Conservation (phyloP, 139 green algal genomes). For the Chlorella sorokiniana region DNA sequence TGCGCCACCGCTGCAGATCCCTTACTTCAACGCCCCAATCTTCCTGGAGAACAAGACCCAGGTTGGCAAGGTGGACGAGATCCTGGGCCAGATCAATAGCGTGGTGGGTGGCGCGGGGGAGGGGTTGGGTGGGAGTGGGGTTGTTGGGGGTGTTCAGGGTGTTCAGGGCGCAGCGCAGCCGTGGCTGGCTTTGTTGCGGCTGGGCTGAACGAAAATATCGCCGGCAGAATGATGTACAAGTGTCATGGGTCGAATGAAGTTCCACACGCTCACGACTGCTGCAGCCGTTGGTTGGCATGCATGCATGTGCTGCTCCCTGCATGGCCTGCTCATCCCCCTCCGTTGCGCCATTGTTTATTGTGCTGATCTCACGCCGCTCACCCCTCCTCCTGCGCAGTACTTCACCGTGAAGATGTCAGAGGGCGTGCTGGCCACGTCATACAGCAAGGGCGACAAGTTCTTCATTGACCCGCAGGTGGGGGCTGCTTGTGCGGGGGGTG, state of each 20-base stretch:
- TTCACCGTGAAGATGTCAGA: constrained; percentile 98
- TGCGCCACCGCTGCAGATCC: constrained; percentile 67
- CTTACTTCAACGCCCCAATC: constrained; percentile 99
- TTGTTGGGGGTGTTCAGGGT: not conserved
- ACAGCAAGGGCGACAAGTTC: constrained; percentile 94
- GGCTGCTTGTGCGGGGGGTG: not conserved
- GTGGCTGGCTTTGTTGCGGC: no score
- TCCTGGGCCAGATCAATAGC: constrained; percentile 94
- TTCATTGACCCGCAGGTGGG: constrained; percentile 87
- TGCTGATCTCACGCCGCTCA: no score
- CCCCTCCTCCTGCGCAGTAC: constrained; percentile 4
- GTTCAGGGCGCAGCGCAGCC: no score
- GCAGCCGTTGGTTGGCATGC: no score
- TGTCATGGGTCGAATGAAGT: no score
- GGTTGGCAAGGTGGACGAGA: constrained; percentile 98
- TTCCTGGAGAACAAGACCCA: constrained; percentile 98
- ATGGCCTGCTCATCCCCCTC: no score
- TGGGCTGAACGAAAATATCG: no score
- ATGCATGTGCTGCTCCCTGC: no score
- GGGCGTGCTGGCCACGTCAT: constrained; percentile 91
- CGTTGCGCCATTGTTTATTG: no score
- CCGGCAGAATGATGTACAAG: no score
- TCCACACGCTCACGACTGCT: no score
- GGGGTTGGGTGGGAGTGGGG: not conserved
- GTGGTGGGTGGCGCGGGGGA: constrained; percentile 54